phyloP scores from a whole-genome alignment of 768 basidiomycete species.

The Rhizopogon vinicolor region DNA sequence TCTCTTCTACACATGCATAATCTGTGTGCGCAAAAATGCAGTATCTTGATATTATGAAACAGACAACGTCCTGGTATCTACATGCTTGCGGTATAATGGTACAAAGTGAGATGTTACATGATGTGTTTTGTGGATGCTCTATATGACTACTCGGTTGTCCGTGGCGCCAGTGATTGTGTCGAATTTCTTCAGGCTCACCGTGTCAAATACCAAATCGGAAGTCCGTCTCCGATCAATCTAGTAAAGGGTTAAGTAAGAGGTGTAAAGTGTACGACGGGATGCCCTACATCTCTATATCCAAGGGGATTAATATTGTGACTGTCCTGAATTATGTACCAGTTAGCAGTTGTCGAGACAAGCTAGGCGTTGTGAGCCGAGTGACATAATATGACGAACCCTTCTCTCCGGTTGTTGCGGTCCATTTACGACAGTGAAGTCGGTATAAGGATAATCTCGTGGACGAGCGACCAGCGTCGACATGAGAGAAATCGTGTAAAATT shows the following conservation, averaged over 20 bases:
- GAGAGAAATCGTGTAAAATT: constrained; percentile 32
- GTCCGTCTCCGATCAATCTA: constrained; percentile 10
- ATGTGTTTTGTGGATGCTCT: background rate
- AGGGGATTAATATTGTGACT: constrained; percentile 4
- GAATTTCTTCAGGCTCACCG: constrained; percentile 11
- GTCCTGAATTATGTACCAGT: constrained; percentile 9
- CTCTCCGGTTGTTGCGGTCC: constrained; percentile 16
- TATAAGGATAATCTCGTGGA: constrained; percentile 10
- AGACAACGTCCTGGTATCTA: background rate
- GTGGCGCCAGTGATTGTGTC: background rate
- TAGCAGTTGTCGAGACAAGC: background rate
- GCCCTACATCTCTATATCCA: constrained; percentile 10
- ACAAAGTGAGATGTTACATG: background rate
- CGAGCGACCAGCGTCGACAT: constrained; percentile 30
- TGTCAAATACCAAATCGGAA: constrained; percentile 17
- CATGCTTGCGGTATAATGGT: background rate
- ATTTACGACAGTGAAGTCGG: constrained; percentile 21
- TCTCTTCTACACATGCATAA: background rate
- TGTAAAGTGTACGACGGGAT: background rate
- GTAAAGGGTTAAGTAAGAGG: background rate
- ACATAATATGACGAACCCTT: constrained; percentile 11
- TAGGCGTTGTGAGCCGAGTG: background rate
- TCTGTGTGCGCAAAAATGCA: background rate
- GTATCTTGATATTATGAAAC: background rate
- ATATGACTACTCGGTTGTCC: background rate